Evolutionary conservation across 352 stramenopile genomes (phyloP), one percentile per base, ranked within the genome.

Genomic region (Phytophthora hybrid): DNA sequence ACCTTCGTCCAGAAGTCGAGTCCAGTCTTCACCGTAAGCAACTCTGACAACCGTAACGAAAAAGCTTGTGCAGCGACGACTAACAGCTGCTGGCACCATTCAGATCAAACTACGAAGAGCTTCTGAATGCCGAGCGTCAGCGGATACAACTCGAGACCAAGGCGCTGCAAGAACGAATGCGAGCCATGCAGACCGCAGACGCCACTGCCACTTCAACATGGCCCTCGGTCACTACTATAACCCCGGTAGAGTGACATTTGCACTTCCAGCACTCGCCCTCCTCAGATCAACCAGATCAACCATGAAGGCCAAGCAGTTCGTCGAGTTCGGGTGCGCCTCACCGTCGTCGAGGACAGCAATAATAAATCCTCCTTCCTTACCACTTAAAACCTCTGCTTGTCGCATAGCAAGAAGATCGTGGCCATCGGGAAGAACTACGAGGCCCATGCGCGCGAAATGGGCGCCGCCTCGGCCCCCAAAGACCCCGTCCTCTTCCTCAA

Each of bases 351-450:
- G 23, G 37, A 44, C 14, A 19, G 52, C 32, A 49, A 23, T 8
- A 10, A 8, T n/a, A 37, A 14, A 2, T 60, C 31, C 23, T 51
- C 4, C 23, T 41, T 21, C 31, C 13, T 29, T 61, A 51, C 44
- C 37, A 10, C 14, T 16, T 18, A 16, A 16, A 44, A 10, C 37
- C 14, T 44, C 11, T 10, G 26, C 16, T 13, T 64, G 59, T 19
- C 18, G 18, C 4, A 1, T 69, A 92, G 85, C 63, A 93, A 94
- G 74, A 94, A 94, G 78, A 91, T 94, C 54, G 75, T 95, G 34
- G 85, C 82, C 18, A 93, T 96, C 69, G 87, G 88, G 70, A 94
- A 94, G 74, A 96, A 96, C 69, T 96, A 95, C 51, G 88, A 93
- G 59, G 86, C 87, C 34, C 89, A 96, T 41, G 87, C 85, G 56